phyloP scores from a whole-genome alignment of 345 rosid genomes.

The Dipteronia sinensis region DNA sequence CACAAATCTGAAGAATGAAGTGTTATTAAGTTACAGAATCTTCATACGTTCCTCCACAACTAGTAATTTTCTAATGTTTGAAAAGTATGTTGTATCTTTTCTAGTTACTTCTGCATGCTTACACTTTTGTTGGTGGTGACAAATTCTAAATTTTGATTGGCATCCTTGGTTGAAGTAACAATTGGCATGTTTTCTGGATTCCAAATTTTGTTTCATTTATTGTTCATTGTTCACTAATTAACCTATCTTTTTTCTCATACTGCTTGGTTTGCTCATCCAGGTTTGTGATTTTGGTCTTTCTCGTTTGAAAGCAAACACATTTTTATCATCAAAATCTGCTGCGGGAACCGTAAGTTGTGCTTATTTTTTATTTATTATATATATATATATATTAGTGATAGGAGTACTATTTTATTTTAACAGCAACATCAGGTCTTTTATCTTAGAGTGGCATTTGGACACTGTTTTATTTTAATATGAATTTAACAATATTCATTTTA shows the following conservation, averaged over 20 bases:
- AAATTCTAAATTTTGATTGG: not conserved
- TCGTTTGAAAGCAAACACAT: slow-evolving; percentile 92
- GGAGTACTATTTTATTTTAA: slow-evolving; percentile 6
- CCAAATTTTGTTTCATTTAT: not conserved
- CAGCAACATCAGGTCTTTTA: not conserved
- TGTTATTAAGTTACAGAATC: not conserved
- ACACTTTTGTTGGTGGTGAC: not conserved
- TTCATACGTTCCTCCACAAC: not conserved
- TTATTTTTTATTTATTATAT: not conserved
- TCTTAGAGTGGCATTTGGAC: slow-evolving; percentile 8
- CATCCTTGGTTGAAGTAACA: not conserved
- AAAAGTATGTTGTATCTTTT: not conserved
- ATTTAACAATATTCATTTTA: slow-evolving; percentile 15
- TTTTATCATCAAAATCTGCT: slow-evolving; percentile 96
- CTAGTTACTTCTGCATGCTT: not conserved
- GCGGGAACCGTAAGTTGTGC: slow-evolving; percentile 95
- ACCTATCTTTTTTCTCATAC: slow-evolving; percentile 17
- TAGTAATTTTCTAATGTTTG: slow-evolving; percentile 5
- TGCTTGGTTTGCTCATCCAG: slow-evolving; percentile 39
- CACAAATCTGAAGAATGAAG: not conserved
- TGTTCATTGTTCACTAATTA: not conserved
- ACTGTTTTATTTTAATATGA: slow-evolving; percentile 5
- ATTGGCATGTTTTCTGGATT: not conserved
- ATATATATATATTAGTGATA: not conserved
- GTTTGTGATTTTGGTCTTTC: slow-evolving; percentile 99